Conservation (phyloP, 495 filamentous ascomycete genomes). For the Penicillium paxilli region DNA sequence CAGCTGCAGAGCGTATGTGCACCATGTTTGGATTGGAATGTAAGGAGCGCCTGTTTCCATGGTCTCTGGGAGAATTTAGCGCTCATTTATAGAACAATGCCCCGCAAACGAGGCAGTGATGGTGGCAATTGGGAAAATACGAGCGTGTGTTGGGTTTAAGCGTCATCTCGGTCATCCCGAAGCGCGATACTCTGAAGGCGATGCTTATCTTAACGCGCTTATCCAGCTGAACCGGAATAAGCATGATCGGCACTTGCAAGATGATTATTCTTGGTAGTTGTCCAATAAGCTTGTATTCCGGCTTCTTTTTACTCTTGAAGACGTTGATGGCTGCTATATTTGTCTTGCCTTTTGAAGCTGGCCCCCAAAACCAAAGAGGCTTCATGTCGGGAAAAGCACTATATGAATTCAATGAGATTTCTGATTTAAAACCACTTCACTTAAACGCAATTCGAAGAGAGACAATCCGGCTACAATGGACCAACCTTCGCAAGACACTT, state of each 20-base stretch:
- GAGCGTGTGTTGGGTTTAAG: not conserved
- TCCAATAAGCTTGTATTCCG: not conserved
- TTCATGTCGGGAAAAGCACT: too few relatives aligned
- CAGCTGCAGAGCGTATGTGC: not conserved
- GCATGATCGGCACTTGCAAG: not conserved
- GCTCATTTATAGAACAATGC: not conserved
- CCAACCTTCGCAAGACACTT: too few relatives aligned
- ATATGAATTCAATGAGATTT: too few relatives aligned
- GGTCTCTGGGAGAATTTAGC: not conserved
- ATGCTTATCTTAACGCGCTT: not conserved
- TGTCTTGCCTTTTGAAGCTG: not conserved
- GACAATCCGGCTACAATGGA: too few relatives aligned
- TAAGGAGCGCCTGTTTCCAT: not conserved
- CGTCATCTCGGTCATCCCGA: not conserved
- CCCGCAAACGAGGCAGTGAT: not conserved
- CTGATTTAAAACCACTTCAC: too few relatives aligned
- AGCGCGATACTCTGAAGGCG: not conserved
- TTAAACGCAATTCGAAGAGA: too few relatives aligned
- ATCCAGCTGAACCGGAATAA: not conserved
- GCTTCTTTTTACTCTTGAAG: not conserved
- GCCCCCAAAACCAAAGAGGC: too few relatives aligned
- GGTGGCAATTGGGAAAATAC: not conserved
- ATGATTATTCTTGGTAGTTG: not conserved
- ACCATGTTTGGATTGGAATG: not conserved
- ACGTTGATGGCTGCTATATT: not conserved